These are phyloP conservation scores for Paxillus involutus DNA, from an alignment of 768 basidiomycete species.

Conservation along the genomic window DNA sequence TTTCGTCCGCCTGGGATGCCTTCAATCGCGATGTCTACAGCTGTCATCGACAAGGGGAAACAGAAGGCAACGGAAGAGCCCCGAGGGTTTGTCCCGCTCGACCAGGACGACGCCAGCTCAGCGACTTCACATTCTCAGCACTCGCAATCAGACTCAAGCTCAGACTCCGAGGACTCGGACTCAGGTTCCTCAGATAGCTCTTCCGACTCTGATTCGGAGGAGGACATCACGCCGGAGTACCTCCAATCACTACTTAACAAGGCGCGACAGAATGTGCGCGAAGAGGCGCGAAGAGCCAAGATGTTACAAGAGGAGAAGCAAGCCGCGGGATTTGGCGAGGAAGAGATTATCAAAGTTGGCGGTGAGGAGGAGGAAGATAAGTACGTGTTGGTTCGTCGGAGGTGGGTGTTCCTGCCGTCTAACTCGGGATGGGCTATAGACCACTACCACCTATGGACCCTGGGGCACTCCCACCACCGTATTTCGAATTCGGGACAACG, in stretches of 20 bases:
- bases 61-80: not conserved
- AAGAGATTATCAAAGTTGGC: slow-evolving; percentile 51
- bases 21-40: slow-evolving; percentile 4
- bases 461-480: slow-evolving; percentile 60
- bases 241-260: slow-evolving; percentile 63
- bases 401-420: not conserved
- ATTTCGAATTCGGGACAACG: slow-evolving; percentile 54
- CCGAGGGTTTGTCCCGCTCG: not conserved
- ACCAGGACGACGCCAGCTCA: slow-evolving; percentile 2
- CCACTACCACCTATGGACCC: slow-evolving; percentile 66
- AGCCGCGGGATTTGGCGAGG: slow-evolving; percentile 42
- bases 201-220: slow-evolving; percentile 36
- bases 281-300: slow-evolving; percentile 25
- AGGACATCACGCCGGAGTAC: slow-evolving; percentile 56
- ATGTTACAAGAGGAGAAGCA: slow-evolving; percentile 25
- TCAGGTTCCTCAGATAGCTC: slow-evolving; percentile 30
- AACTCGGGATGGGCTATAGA: slow-evolving; percentile 31
- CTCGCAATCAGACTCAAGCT: slow-evolving; percentile 16
- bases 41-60: slow-evolving; percentile 6
- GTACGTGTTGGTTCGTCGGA: slow-evolving; percentile 30
- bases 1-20: not conserved
- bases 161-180: slow-evolving; percentile 36
- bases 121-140: not conserved
- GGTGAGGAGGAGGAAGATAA: slow-evolving; percentile 32
- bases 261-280: slow-evolving; percentile 52